phyloP scores from a whole-genome alignment of 441 rosid genomes.

The Populus hybrid region DNA sequence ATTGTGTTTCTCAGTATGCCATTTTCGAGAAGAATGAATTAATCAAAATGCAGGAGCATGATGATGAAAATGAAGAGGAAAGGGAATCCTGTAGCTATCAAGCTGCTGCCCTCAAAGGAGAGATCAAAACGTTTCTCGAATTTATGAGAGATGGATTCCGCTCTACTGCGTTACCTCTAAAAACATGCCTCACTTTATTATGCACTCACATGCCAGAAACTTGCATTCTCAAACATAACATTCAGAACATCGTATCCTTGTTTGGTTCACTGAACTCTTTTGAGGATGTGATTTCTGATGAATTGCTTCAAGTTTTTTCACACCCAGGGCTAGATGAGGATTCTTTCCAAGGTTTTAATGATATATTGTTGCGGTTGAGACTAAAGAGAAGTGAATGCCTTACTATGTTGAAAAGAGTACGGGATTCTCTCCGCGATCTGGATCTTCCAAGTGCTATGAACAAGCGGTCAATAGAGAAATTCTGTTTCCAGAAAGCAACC shows the following conservation, averaged over 20 bases:
- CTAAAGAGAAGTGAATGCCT: constrained; percentile 15
- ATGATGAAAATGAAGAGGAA: background rate
- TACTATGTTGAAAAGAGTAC: constrained; percentile 1
- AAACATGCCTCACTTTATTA: background rate
- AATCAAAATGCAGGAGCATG: background rate
- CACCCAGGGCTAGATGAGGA: constrained; percentile 9
- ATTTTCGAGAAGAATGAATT: constrained; percentile 16
- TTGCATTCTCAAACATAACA: background rate
- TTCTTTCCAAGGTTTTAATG: background rate
- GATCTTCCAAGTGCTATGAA: background rate
- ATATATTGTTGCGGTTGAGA: background rate
- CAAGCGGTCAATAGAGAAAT: background rate
- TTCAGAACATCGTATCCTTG: constrained; percentile 19
- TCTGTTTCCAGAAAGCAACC: constrained; percentile 33
- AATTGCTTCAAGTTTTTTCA: constrained; percentile 13
- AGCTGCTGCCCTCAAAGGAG: background rate
- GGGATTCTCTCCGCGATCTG: background rate
- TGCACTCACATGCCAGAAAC: background rate
- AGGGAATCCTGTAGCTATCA: background rate
- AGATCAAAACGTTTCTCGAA: background rate
- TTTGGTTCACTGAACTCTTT: constrained; percentile 25
- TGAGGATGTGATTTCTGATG: constrained; percentile 18
- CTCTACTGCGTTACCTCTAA: constrained; percentile 10
- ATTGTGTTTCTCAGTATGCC: constrained; percentile 24
- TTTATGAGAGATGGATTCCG: constrained; percentile 2